Evolutionary conservation across 2,329 filamentous ascomycete genomes (phyloP), one percentile per base, ranked within the genome.

Genomic region (Pseudogymnoascus sp.): DNA sequence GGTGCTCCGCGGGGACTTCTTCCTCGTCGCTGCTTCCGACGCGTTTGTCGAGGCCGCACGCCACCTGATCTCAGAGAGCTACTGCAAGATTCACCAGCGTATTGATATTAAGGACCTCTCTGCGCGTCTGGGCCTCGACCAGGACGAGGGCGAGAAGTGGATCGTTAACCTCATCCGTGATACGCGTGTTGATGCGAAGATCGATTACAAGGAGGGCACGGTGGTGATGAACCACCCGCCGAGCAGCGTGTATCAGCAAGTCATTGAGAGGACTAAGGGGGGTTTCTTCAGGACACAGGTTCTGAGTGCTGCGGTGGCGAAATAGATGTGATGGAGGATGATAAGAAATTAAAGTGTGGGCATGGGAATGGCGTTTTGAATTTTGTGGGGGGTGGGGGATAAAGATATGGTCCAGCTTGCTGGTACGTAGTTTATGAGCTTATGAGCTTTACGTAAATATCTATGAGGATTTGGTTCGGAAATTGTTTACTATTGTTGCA

Each of bases 171-270:
- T 99, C 68, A 99, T 99, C 78, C 89, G 94, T 67, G 94, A 99
- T 79, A 99, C 94, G 23, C 86, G 92, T 67, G 90, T 99, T 67
- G 94, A 99, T 74, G 94, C 94, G 73, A 99, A 99, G 86, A 97
- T 97, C 75, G 94, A 99, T 80, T 97, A 96, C 81, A 91, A 97
- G 82, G 91, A 96, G 79, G 94, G 94, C 74, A 97, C 94, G 62
- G 94, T 99, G 62, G 87, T 97, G 70, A 99, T 99, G 93, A 97
- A 99, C 82, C 94, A 99, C 80, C 94, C 93, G 61, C 93, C 94
- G 66, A 94, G 95, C 81, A 96, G 92, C 67, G 93, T 99, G 69
- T 97, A 99, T 79, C 93, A 97, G 80, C 93, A 99, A 78, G 94
- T 99, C 73, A 99, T 99, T 73, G 94, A 99, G 84, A 87, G 92